Conservation (phyloP, 768 basidiomycete species). For the Mycena haematopus region DNA sequence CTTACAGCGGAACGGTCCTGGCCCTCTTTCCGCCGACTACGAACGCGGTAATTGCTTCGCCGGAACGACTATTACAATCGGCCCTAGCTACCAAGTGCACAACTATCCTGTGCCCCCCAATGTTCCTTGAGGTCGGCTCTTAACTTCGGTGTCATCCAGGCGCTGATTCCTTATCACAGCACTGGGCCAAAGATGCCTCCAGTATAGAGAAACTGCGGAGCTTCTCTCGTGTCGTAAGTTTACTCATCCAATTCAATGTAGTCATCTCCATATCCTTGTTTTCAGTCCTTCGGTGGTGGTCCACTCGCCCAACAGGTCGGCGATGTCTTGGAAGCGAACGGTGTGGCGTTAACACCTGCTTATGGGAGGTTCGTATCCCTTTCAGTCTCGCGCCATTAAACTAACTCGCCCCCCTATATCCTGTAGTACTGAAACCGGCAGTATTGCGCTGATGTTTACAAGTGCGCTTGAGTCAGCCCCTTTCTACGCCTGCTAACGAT, state of each 20-base stretch:
- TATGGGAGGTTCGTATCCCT: constrained; percentile 2
- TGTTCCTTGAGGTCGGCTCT: constrained; percentile 12
- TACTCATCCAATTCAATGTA: too few relatives aligned
- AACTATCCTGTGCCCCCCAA: constrained; percentile 6
- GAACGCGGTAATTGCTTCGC: constrained; percentile 11
- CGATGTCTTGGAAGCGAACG: not conserved
- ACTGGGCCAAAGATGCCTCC: constrained; percentile 1
- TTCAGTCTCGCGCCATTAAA: not conserved
- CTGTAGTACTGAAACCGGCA: not conserved
- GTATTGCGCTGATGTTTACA: not conserved
- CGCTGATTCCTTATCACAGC: not conserved
- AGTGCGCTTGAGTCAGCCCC: not conserved
- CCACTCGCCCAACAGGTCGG: constrained; percentile 5
- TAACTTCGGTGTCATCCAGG: too few relatives aligned
- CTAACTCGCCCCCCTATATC: not conserved
- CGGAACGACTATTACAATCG: constrained; percentile 2
- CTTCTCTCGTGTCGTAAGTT: constrained; percentile 3
- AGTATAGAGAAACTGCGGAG: constrained; percentile 6
- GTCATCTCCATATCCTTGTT: too few relatives aligned
- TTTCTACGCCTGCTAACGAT: not conserved
- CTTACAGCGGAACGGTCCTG: constrained; percentile 2
- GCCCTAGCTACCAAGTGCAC: constrained; percentile 14
- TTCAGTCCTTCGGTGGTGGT: not conserved
- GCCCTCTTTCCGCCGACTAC: constrained; percentile 10
- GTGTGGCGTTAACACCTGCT: not conserved